Evolutionary conservation across 2,329 filamentous ascomycete genomes (phyloP).

Genomic region (Diplodia mutila): DNA sequence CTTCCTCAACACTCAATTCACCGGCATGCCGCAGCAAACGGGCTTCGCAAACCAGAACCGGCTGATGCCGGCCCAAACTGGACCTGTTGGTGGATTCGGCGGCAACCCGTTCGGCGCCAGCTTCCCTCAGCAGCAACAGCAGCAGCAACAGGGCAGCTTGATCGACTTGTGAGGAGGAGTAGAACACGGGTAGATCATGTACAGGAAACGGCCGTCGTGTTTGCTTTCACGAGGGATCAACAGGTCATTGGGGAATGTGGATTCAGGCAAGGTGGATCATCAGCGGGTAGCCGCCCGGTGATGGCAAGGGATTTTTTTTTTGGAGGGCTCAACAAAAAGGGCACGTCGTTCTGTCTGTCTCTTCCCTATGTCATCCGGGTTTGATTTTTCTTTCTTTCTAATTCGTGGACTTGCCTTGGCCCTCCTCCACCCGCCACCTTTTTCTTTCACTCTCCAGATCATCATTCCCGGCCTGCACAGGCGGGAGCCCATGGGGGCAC

Average conservation of each 20-base stretch:
- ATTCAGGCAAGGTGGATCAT: neutral
- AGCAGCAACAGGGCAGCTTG: conserved; percentile 57
- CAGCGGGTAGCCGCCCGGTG: conserved; percentile 2
- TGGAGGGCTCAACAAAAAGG: conserved; percentile 3
- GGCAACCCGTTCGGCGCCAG: conserved; percentile 60
- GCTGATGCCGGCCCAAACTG: conserved; percentile 55
- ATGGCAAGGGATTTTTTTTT: neutral
- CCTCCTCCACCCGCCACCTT: neutral
- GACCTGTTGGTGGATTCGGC: conserved; percentile 50
- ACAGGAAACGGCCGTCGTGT: conserved; percentile 12
- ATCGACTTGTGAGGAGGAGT: conserved; percentile 58
- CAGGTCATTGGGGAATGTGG: neutral
- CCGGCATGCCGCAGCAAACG: conserved; percentile 61
- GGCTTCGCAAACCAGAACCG: conserved; percentile 40
- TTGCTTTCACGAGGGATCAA: conserved; percentile 1
- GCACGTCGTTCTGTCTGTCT: conserved; percentile 20
- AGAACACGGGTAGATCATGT: neutral
- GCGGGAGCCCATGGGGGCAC: neutral
- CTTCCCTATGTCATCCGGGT: conserved; percentile 10
- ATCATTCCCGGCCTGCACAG: neutral
- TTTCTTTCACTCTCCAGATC: neutral
- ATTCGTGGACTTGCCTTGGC: conserved; percentile 14
- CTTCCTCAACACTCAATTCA: conserved; percentile 83
- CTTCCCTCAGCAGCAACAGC: conserved; percentile 46
- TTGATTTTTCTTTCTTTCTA: neutral